These are phyloP conservation scores for Ceratocystis colombiana DNA, from an alignment of 2,329 filamentous ascomycete genomes.

Conservation along the genomic window DNA sequence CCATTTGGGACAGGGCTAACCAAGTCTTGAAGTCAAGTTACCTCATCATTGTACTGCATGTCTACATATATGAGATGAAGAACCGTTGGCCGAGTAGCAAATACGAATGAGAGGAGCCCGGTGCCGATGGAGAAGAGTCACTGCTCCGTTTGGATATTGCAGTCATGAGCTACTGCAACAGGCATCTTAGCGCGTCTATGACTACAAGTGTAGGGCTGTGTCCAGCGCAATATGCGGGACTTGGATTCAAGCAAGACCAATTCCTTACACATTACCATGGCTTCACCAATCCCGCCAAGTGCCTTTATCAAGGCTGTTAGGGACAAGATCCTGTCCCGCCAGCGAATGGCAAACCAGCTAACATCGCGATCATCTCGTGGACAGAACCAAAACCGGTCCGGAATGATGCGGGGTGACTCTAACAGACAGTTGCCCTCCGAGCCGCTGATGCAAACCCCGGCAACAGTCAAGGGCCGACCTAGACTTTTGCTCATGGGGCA, in stretches of 20 bases:
- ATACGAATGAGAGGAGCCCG: background rate
- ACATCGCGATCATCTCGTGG: slow-evolving; percentile 33
- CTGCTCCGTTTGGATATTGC: background rate
- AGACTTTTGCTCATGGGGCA: slow-evolving; percentile 90
- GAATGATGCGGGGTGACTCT: slow-evolving; percentile 40
- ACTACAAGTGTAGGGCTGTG: background rate
- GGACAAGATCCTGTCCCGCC: slow-evolving; percentile 6
- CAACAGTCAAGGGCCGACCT: slow-evolving; percentile 56
- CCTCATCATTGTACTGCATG: background rate
- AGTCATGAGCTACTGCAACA: background rate
- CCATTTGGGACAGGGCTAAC: background rate
- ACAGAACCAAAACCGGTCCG: slow-evolving; percentile 48
- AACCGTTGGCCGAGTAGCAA: background rate
- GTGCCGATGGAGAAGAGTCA: slow-evolving; percentile 3
- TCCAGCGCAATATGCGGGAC: background rate
- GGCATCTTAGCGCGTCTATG: background rate
- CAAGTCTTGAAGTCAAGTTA: background rate
- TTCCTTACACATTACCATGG: background rate
- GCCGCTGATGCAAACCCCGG: slow-evolving; percentile 32
- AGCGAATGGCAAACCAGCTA: slow-evolving; percentile 27
- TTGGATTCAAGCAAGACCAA: background rate
- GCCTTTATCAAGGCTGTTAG: slow-evolving; percentile 2
- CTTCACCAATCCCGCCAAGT: background rate
- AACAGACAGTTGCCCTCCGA: slow-evolving; percentile 39
- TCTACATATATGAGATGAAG: background rate